Base-by-base conservation (phyloP, 192 early-diverging fungal genomes). In the Allomyces javanicus region DNA sequence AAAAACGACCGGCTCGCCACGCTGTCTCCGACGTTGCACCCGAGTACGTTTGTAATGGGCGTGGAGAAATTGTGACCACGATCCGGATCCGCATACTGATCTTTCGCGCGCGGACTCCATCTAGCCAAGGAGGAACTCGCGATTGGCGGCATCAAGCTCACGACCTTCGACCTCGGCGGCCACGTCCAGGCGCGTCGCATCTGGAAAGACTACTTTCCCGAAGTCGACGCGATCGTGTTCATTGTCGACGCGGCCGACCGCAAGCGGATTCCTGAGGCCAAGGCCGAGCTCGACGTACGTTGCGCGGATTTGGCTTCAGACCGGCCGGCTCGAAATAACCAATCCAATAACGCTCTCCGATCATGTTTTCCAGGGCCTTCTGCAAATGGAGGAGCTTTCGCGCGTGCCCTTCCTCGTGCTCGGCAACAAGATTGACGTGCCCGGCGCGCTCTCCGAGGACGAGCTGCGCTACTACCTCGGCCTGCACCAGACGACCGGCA, bases 171-270 rank as follows among this genome's bases (percentile, higher is more conserved):
- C 85, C 80, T 99, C 65, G 96, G 96, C 69, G 96, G 96, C 25
- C 96, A 99, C 79, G 76, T 81, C 73, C 92, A 96, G 77, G 92
- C 96, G 58, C 93, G 96, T 64, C 86, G 96, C 69, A 83, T 99
- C 72, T 99, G 96, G 96, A 92, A 89, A 75, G 92, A 99, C 72
- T 99, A 99, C 76, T 97, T 96, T 77, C 92, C 94, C 58, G 96
- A 97, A 72, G 94, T 97, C 66, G 87, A 89, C 69, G 96, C 94
- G 50, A 96, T 99, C 70, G 93, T 99, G 65, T 99, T 97, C 79
- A 80, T 99, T 71, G 94, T 99, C 19, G 96, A 99, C 72, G 83
- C 85, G 69, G 89, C 87, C 44, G 93, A 99, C 72, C 76, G 75
- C 33, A 79, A 81, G 66, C 81, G 96, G 70, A 88, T 99, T 75